These are phyloP conservation scores for Meripilus lineatus DNA, from an alignment of 1,284 basidiomycete genomes.

Conservation along the genomic window DNA sequence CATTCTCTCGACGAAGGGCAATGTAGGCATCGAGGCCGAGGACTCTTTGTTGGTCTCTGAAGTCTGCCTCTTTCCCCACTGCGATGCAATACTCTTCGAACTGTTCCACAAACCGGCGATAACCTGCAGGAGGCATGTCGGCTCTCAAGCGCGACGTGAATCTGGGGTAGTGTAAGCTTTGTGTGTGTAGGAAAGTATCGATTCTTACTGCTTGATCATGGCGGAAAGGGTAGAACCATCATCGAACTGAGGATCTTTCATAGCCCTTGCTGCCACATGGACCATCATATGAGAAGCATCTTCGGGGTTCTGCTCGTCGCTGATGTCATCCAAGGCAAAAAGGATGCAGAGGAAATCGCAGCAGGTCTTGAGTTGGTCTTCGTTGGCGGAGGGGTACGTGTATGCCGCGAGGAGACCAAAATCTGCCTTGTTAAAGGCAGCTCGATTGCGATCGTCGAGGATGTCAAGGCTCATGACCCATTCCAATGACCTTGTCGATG, in stretches of 20 bases:
- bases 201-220: conserved; percentile 57
- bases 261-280: conserved; percentile 46
- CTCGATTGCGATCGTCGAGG: conserved; percentile 55
- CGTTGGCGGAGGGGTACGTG: conserved; percentile 54
- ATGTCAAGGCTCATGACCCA: conserved; percentile 61
- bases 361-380: conserved; percentile 52
- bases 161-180: too few species aligned
- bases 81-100: conserved; percentile 51
- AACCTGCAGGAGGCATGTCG: conserved; percentile 39
- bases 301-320: conserved; percentile 56
- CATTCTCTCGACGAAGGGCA: conserved; percentile 58
- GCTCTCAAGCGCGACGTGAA: too few species aligned
- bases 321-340: conserved; percentile 67
- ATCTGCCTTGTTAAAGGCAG: conserved; percentile 54
- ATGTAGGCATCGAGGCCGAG: conserved; percentile 51
- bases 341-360: conserved; percentile 66
- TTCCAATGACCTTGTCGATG: conserved; percentile 50
- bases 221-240: conserved; percentile 49
- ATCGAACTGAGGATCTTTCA: conserved; percentile 46
- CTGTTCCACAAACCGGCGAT: conserved; percentile 47
- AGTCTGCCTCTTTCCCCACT: conserved; percentile 48
- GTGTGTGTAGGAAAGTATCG: too few species aligned
- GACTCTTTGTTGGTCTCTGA: too few species aligned
- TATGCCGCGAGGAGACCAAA: conserved; percentile 61
- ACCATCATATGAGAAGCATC: conserved; percentile 51